Conservation (phyloP, 1,284 basidiomycete genomes). For the Laetiporus sulphureus region DNA sequence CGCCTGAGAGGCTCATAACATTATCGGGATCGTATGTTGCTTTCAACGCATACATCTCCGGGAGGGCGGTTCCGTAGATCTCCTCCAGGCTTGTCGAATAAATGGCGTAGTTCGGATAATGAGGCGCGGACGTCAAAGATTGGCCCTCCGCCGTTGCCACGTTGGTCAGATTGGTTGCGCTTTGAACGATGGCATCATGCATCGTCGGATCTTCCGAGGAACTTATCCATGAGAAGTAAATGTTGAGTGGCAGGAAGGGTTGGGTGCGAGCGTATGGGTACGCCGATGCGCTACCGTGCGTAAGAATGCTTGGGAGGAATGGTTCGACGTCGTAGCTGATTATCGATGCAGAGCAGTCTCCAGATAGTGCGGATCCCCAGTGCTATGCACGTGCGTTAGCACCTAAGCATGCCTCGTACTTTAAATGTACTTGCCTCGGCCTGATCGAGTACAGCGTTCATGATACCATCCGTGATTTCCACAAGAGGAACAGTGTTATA, state of each 20-base stretch:
- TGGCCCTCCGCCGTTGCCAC: constrained; percentile 5
- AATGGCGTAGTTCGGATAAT: constrained; percentile 10
- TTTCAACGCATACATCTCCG: constrained; percentile 7
- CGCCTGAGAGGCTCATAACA: constrained; percentile 15
- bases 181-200: constrained; percentile 8
- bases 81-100: constrained; percentile 4
- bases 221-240: constrained; percentile 12
- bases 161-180: constrained; percentile 3
- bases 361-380: constrained; percentile 19
- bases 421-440: constrained; percentile 29
- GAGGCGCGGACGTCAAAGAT: not conserved
- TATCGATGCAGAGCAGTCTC: no score
- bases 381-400: constrained; percentile 13
- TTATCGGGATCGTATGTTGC: constrained; percentile 10
- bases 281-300: constrained; percentile 9
- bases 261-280: constrained; percentile 15
- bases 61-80: constrained; percentile 12
- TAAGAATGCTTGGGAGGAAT: constrained; percentile 41
- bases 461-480: constrained; percentile 32
- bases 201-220: constrained; percentile 7
- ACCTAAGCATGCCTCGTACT: not conserved
- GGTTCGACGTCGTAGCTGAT: constrained; percentile 51
- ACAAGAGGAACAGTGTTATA: constrained; percentile 45
- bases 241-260: constrained; percentile 11
- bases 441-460: constrained; percentile 44